phyloP scores from a whole-genome alignment of 2,329 filamentous ascomycete genomes.

The Aspergillus ibericus region DNA sequence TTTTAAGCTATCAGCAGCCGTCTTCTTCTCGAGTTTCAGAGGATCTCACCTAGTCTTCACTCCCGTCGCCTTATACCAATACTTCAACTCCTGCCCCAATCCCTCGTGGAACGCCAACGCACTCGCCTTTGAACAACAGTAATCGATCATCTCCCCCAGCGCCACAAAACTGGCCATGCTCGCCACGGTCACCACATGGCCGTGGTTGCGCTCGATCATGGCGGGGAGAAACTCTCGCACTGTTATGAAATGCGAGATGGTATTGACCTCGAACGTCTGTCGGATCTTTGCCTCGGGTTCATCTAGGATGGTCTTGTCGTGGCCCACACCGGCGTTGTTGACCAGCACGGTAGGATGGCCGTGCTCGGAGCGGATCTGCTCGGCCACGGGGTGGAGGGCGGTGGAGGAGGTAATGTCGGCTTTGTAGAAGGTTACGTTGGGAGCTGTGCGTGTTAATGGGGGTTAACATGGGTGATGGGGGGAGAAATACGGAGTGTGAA shows the following conservation, averaged over 20 bases:
- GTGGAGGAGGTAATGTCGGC: constrained; percentile 39
- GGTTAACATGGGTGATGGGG: not conserved
- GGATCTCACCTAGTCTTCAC: constrained; percentile 39
- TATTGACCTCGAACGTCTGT: constrained; percentile 55
- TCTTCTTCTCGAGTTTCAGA: not conserved
- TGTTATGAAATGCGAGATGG: constrained; percentile 52
- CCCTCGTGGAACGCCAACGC: constrained; percentile 57
- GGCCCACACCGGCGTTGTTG: constrained; percentile 53
- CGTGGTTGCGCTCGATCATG: constrained; percentile 54
- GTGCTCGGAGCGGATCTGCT: constrained; percentile 39
- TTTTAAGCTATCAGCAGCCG: constrained; percentile 14
- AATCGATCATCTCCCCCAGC: constrained; percentile 53
- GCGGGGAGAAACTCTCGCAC: constrained; percentile 54
- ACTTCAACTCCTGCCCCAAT: constrained; percentile 38
- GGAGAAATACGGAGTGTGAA: constrained; percentile 29
- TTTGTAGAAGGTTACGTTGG: constrained; percentile 32
- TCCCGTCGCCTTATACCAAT: constrained; percentile 38
- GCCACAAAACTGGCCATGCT: constrained; percentile 53
- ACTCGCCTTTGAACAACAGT: constrained; percentile 53
- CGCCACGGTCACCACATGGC: constrained; percentile 59
- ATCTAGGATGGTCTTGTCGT: constrained; percentile 50
- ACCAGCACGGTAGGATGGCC: constrained; percentile 50
- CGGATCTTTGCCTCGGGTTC: constrained; percentile 46
- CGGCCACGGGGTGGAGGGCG: constrained; percentile 34
- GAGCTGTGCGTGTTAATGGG: not conserved